Percentiles rank a stretch among this genome's conserved stretches.
Conservation (phyloP, 1,284 basidiomycete genomes). For the Ustilago crameri region DNA sequence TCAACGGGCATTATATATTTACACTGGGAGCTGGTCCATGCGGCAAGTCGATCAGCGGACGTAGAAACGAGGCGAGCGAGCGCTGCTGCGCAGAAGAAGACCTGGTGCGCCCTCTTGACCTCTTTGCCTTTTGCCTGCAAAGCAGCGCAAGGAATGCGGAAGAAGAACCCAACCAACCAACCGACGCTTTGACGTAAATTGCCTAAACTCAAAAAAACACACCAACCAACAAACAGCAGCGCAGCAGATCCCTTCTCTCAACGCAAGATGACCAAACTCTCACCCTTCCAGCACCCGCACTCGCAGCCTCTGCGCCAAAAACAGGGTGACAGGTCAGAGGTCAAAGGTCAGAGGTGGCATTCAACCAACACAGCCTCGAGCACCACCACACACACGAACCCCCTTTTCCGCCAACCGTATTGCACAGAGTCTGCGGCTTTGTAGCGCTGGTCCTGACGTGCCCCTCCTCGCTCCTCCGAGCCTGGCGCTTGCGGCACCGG, state of each 20-base stretch:
- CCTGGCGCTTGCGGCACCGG: too few relatives aligned
- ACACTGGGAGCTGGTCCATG: slow-evolving; percentile 31
- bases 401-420: too few relatives aligned
- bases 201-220: too few relatives aligned
- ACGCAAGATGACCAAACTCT: too few relatives aligned
- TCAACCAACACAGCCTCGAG: background rate
- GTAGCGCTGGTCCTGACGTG: too few relatives aligned
- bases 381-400: background rate
- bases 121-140: background rate
- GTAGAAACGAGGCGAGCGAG: slow-evolving; percentile 9
- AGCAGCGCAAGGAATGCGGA: slow-evolving; percentile 3
- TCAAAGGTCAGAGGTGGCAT: slow-evolving; percentile 7
- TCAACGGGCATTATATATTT: slow-evolving; percentile 17
- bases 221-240: background rate
- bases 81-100: slow-evolving; percentile 29
- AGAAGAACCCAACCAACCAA: slow-evolving; percentile 2
- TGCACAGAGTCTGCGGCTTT: too few relatives aligned
- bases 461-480: too few relatives aligned
- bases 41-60: slow-evolving; percentile 19
- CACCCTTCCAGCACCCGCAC: too few relatives aligned
- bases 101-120: too few relatives aligned
- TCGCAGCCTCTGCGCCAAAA: too few relatives aligned
- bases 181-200: background rate
- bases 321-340: too few relatives aligned
- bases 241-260: background rate